These are phyloP conservation scores for Neurospora sublineolata DNA, from an alignment of 495 filamentous ascomycete genomes.

Conservation along the genomic window DNA sequence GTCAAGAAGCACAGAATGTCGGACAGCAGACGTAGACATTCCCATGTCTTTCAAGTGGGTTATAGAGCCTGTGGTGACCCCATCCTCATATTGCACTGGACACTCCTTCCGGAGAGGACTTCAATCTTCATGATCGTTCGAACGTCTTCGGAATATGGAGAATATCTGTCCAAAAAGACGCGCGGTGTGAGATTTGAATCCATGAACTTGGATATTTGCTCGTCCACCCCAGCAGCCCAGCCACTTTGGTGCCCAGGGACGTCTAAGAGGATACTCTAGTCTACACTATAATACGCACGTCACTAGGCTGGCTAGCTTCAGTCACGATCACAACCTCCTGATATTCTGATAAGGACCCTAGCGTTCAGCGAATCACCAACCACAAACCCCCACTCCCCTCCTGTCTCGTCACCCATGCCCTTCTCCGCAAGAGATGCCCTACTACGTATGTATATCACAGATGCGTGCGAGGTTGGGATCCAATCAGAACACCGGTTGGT, in stretches of 20 bases:
- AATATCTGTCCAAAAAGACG: background rate
- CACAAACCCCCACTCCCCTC: background rate
- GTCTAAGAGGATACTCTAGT: background rate
- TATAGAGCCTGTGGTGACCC: background rate
- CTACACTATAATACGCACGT: background rate
- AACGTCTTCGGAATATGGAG: background rate
- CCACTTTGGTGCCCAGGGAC: background rate
- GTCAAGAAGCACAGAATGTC: background rate
- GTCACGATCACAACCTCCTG: background rate
- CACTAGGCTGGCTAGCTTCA: background rate
- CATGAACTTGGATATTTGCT: background rate
- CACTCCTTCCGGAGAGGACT: background rate
- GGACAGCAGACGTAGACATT: background rate
- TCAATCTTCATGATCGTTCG: background rate
- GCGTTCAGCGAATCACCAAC: background rate
- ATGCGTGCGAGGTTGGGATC: background rate
- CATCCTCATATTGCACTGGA: background rate
- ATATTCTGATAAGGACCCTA: slow-evolving; percentile 3
- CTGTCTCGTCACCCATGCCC: background rate
- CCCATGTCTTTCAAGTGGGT: background rate
- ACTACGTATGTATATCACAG: background rate
- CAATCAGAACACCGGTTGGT: background rate
- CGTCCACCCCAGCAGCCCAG: background rate
- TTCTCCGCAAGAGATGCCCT: background rate
- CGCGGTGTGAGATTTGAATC: background rate